Evolutionary conservation across 495 filamentous ascomycete genomes (phyloP), one percentile per base, ranked within the genome.

Genomic region (Tuber microsphaerosporum): DNA sequence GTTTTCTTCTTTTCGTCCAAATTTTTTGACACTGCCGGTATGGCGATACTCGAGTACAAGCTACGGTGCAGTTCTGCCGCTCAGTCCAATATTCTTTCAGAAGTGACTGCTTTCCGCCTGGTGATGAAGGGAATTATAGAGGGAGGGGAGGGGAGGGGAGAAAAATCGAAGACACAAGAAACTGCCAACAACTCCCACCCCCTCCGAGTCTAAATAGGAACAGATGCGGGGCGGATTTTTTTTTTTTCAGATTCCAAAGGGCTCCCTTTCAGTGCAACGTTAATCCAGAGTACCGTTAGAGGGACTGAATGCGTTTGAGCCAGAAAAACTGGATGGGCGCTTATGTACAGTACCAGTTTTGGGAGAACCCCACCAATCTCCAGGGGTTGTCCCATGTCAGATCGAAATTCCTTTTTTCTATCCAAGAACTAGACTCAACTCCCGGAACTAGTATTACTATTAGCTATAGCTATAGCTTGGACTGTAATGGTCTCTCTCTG

Each of bases 231-330:
- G 14, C 14, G 12, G 10, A 34, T 1, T 65, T 61, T 16, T 56
- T 56, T 26, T 7, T 48, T 22, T 22, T 48, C 48, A 10, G 48
- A 22, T 51, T 56, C 48, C 26, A n/a, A n/a, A n/a, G 19, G 7
- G 19, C 10, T 56, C n/a, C 12, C 39, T 41, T 10, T 16, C 14
- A 8, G 56, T 65, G 56, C 56, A 34, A 65, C 56, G 12, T 34
- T 16, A 31, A 26, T 8, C 56, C 26, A 65, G 56, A 34, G 56
- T 65, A 17, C 26, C 7, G 56, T 65, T 65, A 12, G 56, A 34
- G 56, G 26, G 56, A 65, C 26, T 65, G 56, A 65, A 65, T 65
- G 56, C 26, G 56, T 65, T 65, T 65, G 56, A 65, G 26, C 26
- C 56, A 5, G 56, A 26, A 7, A n/a, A 61, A 31, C 12, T 61